Evolutionary conservation across 1,284 basidiomycete genomes (phyloP), one percentile per base, ranked within the genome.

Genomic region (Trichosporon coremiiforme): DNA sequence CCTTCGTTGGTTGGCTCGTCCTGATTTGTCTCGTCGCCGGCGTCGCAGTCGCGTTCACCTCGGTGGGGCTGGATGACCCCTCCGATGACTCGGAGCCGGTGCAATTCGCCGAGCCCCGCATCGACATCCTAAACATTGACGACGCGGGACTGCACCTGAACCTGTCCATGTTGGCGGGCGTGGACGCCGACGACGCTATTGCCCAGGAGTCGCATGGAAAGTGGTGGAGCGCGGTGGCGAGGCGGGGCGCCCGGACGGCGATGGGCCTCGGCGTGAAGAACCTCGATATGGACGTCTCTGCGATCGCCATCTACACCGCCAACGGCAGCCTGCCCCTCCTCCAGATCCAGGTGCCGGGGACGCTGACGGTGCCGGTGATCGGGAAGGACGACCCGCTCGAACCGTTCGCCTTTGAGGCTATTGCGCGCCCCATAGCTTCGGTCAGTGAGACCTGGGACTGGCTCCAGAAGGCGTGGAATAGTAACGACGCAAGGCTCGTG

Each of bases 191-290:
- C 68, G 38, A 55, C 1, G 77, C 77, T 0, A 68, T 83, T 4
- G 80, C 79, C 0, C 69, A 82, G 10, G 71, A 76, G 13, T 66
- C 53, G 25, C 81, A 80, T 4, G 74, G 76, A 1, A 74, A 45
- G 0, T 83, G 82, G 82, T 84, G 83, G 83, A 79, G 82, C 62
- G 20, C 64, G 2, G 29, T 82, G 10, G 70, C 82, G n/a, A 69
- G 71, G 8, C 73, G 36, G 1, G 67, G 74, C 0, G 79, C 76
- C 2, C 71, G 74, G 66, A 67, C 66, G 31, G 66, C 71, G 0
- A 25, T 79, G 25, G 69, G 71, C 9, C 68, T 67, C 2, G 50
- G 79, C 12, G 66, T 71, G 0, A 62, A 60, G 2, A 66, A 67
- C 53, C 64, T 81, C 13, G 45, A 67, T 4, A 73, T 81, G 13